Evolutionary conservation across 1,284 basidiomycete species (phyloP).

Genomic region (Cystobasidium pallidum): DNA sequence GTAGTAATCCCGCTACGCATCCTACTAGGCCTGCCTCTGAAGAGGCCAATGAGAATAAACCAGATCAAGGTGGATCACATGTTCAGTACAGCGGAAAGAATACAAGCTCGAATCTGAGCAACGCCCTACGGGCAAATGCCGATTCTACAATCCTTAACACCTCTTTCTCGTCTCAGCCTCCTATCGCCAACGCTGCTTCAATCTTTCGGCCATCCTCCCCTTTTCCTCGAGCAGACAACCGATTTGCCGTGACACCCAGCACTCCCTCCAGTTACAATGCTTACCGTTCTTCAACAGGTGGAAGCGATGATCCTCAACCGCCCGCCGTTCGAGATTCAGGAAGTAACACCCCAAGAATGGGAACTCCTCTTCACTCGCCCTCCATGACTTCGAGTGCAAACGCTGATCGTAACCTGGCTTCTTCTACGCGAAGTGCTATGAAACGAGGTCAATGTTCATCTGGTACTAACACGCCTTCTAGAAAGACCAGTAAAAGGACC

Average conservation of each 20-base stretch:
- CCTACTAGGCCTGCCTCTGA: background rate
- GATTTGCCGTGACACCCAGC: background rate
- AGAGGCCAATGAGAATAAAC: background rate
- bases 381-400: background rate
- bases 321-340: background rate
- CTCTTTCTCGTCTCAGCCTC: conserved; percentile 18
- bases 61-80: background rate
- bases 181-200: conserved; percentile 11
- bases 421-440: background rate
- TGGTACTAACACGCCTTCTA: background rate
- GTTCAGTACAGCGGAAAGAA: background rate
- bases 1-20: background rate
- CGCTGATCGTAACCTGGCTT: background rate
- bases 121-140: conserved; percentile 13
- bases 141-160: conserved; percentile 6
- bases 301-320: conserved; percentile 5
- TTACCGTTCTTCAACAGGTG: background rate
- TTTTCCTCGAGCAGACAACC: conserved; percentile 14
- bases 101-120: conserved; percentile 3
- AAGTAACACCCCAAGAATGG: background rate
- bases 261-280: background rate
- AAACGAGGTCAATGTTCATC: background rate
- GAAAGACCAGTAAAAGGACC: conserved; percentile 1
- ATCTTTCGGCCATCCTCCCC: conserved; percentile 22
- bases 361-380: background rate